Conservation (phyloP, 148 eudicot genomes). For the Vaccinium vitisidaea region DNA sequence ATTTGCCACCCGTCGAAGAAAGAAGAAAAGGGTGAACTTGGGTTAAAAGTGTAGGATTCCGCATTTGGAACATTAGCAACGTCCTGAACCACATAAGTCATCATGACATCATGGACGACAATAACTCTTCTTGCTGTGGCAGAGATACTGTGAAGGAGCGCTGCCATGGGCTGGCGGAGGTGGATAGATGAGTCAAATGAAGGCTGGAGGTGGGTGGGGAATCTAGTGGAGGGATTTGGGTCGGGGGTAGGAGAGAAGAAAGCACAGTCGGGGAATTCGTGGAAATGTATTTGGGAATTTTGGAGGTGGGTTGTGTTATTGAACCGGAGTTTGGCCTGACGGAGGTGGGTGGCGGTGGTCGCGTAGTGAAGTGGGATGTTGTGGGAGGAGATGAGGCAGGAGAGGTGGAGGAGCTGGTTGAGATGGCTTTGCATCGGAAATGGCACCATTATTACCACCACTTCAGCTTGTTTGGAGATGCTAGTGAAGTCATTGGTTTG, state of each 20-base stretch:
- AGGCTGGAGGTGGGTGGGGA: conserved; percentile 15
- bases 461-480: conserved; percentile 1
- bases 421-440: conserved; percentile 43
- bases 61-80: not conserved
- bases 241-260: not conserved
- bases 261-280: conserved; percentile 9
- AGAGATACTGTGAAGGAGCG: not conserved
- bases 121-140: not conserved
- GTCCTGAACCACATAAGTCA: conserved; percentile 28
- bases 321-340: conserved; percentile 33
- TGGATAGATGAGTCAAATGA: not conserved
- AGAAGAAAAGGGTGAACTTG: not conserved
- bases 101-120: conserved; percentile 12
- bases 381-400: conserved; percentile 27
- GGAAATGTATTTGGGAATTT: conserved; percentile 8
- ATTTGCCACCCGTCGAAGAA: not conserved
- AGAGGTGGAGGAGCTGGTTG: conserved; percentile 35
- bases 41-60: not conserved
- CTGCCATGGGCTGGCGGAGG: conserved; percentile 11
- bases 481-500: not conserved
- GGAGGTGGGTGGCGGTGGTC: conserved; percentile 28
- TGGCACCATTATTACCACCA: conserved; percentile 30
- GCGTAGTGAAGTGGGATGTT: conserved; percentile 24
- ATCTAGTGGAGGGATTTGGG: not conserved
- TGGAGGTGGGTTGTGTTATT: conserved; percentile 9